A percentile compares a stretch with the other conserved stretches of the same genome.
Conservation (phyloP, 257 asterid species). For the Apocynum venetum region DNA sequence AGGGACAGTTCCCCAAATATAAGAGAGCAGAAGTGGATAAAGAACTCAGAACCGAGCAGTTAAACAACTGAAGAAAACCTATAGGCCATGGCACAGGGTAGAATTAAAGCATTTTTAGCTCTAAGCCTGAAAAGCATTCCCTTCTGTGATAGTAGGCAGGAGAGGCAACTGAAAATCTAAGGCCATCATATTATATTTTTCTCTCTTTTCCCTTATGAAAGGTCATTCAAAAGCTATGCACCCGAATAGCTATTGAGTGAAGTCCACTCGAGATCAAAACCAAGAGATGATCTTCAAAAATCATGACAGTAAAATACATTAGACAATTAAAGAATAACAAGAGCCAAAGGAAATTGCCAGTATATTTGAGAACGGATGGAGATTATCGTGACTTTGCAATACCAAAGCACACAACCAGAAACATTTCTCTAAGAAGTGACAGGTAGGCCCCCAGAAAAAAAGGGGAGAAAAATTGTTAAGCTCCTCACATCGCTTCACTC, state of each 20-base stretch:
- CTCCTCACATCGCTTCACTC: background rate
- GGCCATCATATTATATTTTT: background rate
- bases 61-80: background rate
- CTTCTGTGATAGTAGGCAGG: background rate
- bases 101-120: background rate
- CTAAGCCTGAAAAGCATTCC: background rate
- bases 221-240: background rate
- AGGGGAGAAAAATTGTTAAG: background rate
- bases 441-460: background rate
- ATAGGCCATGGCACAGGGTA: background rate
- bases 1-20: background rate
- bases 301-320: background rate
- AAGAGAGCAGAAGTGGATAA: background rate
- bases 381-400: background rate
- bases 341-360: background rate
- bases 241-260: background rate
- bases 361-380: background rate
- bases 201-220: background rate
- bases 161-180: background rate
- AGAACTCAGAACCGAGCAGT: background rate
- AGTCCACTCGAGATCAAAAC: background rate
- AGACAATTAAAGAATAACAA: background rate
- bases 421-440: background rate
- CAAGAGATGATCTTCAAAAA: background rate
- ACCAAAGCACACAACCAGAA: background rate